Base-by-base conservation (phyloP, 2,329 filamentous ascomycete species). In the Hypoxylon sp. region DNA sequence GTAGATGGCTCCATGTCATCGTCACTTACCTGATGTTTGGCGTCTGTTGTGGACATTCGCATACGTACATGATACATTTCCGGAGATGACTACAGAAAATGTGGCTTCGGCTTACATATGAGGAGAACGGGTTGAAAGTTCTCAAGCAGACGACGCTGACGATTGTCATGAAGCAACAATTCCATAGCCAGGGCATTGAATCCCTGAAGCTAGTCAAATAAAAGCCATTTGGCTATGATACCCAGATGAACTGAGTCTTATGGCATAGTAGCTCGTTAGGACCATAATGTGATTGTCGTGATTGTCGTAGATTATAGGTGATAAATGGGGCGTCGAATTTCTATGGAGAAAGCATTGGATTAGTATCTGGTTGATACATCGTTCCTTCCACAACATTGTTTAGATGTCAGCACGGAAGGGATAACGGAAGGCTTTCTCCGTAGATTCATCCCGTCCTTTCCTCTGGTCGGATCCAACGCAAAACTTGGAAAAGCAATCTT, bases 121-220 rank as follows among this genome's bases (percentile, higher is more conserved):
- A 71, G 29, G 48, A 60, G 53, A 57, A 61, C 39, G 47, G 24
- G 11, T 48, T 62, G 17, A 35, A 50, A 2, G 47, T 60, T 59
- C 39, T 61, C 54, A 17, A 19, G 47, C 39, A 63, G 48, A 70
- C 57, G 66, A 71, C 46, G 51, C 29, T 63, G 29, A 71, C 44
- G 69, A 71, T 63, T 53, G 61, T 59, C 63, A 71, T 47, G 69
- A 71, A 70, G 64, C 63, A 70, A 67, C 60, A 65, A 67, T 70
- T 71, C 37, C 46, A 53, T 52, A 63, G 63, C 55, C 39, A 37
- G 57, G 67, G 61, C 9, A 42, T 53, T 19, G 39, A 24, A n/a
- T 53, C 33, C 53, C 53, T 22, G 14, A 13, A 58, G 35, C 60
- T 31, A 64, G 31, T 48, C 53, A n/a, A 69, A 69, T 62, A 59